These are phyloP conservation scores for Cocos nucifera DNA, from an alignment of 176 grass and related monocot species.

Conservation along the genomic window DNA sequence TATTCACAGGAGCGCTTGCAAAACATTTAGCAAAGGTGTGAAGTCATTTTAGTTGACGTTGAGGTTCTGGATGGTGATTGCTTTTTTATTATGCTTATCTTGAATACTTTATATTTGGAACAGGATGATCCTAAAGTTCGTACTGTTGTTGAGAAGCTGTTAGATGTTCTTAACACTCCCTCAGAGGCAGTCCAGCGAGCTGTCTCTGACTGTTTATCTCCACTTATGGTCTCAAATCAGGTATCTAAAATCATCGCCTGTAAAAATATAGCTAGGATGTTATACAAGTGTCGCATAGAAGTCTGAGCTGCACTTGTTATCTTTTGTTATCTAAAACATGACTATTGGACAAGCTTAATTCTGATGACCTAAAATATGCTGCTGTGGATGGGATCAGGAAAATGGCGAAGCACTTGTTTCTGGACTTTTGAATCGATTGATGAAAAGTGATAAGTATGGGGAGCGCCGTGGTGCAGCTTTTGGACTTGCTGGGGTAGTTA, in stretches of 20 bases:
- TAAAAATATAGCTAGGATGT: no score
- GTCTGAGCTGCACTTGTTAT: no score
- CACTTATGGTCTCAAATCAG: conserved; percentile 85
- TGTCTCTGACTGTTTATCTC: conserved; percentile 90
- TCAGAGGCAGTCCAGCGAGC: conserved; percentile 93
- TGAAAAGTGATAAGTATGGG: conserved; percentile 92
- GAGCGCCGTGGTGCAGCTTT: conserved; percentile 92
- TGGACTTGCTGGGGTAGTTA: conserved; percentile 92
- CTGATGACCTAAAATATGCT: not conserved
- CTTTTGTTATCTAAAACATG: no score
- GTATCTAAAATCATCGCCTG: conserved; percentile 6
- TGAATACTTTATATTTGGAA: conserved; percentile 13
- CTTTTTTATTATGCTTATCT: not conserved
- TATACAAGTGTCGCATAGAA: no score
- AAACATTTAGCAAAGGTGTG: conserved; percentile 93
- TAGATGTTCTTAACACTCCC: conserved; percentile 90
- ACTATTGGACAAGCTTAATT: no score
- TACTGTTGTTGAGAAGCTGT: conserved; percentile 89
- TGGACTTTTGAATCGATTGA: conserved; percentile 68
- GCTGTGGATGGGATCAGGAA: conserved; percentile 39
- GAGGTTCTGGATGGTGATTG: not conserved
- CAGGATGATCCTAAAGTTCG: conserved; percentile 99
- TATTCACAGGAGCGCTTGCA: conserved; percentile 95
- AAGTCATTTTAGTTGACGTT: conserved; percentile 12
- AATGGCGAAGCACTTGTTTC: conserved; percentile 79